Percentiles rank a stretch among this genome's conserved stretches.
phyloP scores from a whole-genome alignment of 345 rosid genomes.

The Moringa oleifera region DNA sequence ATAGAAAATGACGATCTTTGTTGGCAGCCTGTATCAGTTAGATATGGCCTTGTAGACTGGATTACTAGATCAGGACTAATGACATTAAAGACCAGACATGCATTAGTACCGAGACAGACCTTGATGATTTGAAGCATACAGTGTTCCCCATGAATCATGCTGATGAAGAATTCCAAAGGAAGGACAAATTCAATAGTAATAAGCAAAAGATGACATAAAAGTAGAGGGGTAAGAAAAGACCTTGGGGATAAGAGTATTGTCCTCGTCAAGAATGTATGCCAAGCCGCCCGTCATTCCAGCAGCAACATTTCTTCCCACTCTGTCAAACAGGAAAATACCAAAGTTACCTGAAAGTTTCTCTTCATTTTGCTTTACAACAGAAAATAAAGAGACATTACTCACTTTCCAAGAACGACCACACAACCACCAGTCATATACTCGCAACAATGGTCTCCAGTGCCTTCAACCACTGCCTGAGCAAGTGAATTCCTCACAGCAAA shows the following conservation, averaged over 20 bases:
- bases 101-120: too few species aligned
- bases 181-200: not conserved
- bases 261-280: slow-evolving; percentile 92
- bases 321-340: slow-evolving; percentile 29
- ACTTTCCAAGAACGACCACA: slow-evolving; percentile 95
- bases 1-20: too few species aligned
- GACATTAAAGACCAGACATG: too few species aligned
- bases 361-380: too few species aligned
- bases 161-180: too few species aligned
- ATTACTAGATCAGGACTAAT: too few species aligned
- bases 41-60: too few species aligned
- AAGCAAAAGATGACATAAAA: not conserved
- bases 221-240: slow-evolving; percentile 29
- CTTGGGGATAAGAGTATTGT: slow-evolving; percentile 81
- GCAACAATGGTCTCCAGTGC: slow-evolving; percentile 96
- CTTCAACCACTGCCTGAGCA: slow-evolving; percentile 97
- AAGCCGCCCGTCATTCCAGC: slow-evolving; percentile 99
- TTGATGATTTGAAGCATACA: too few species aligned
- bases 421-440: slow-evolving; percentile 99
- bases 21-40: too few species aligned
- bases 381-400: slow-evolving; percentile 28
- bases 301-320: slow-evolving; percentile 98
- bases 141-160: too few species aligned
- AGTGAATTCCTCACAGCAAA: slow-evolving; percentile 99
- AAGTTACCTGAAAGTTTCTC: too few species aligned